Evolutionary conservation across 2,329 filamentous ascomycete species (phyloP).

Genomic region (Ophiognomonia clavigignenti-juglandacearum): DNA sequence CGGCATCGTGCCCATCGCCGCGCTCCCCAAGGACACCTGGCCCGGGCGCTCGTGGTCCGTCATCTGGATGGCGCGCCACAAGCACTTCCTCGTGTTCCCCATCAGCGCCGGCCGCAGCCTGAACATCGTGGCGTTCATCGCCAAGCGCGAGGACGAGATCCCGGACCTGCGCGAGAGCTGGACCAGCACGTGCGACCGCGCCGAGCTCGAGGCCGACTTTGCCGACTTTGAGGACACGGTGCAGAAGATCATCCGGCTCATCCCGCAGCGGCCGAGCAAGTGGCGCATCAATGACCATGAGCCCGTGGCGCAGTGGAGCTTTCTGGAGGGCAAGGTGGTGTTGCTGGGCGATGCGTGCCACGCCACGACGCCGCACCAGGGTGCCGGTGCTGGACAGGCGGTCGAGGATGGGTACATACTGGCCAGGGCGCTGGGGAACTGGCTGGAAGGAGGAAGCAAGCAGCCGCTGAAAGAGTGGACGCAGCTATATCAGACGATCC

Average conservation of each 20-base stretch:
- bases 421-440: constrained; percentile 12
- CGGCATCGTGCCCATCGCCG: constrained; percentile 24
- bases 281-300: constrained; percentile 25
- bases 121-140: constrained; percentile 17
- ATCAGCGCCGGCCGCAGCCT: constrained; percentile 12
- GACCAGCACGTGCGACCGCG: constrained; percentile 12
- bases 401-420: constrained; percentile 20
- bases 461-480: constrained; percentile 17
- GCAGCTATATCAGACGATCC: constrained; percentile 23
- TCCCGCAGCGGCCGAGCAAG: constrained; percentile 18
- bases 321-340: constrained; percentile 11
- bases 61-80: constrained; percentile 12
- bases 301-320: constrained; percentile 19
- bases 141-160: constrained; percentile 15
- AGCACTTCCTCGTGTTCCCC: constrained; percentile 15
- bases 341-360: constrained; percentile 14
- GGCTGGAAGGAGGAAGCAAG: neutral
- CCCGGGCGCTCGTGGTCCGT: constrained; percentile 8
- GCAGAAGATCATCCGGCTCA: constrained; percentile 14
- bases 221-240: constrained; percentile 16
- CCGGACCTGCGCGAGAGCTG: constrained; percentile 14
- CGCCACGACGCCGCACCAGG: constrained; percentile 17
- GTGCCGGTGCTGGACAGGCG: constrained; percentile 17
- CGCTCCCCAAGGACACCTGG: constrained; percentile 9
- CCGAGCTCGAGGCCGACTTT: constrained; percentile 16